Base-by-base conservation (phyloP, 257 asterid genomes). In the Solanum peruvianum region DNA sequence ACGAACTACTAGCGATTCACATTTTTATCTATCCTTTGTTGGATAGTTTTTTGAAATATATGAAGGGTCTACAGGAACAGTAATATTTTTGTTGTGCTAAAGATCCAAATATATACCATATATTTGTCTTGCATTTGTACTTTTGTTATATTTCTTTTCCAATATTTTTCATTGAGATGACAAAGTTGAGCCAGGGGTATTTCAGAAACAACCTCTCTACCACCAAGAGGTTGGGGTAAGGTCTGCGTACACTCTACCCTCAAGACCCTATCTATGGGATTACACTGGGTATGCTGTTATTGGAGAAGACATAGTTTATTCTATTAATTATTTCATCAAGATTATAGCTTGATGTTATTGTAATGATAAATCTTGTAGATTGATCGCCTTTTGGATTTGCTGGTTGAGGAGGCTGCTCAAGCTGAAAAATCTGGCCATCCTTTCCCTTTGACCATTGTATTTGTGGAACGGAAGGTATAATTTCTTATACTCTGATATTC, bases 391-490 rank as follows among this genome's bases (percentile, higher is more conserved):
- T 90, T 96, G 77, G 92, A 89, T 89, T 86, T 95, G 95, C 95
- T 96, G 88, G 98, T 94, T 69, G 98, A 94, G 93, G 96, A 92
- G 85, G 94, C 98, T 89, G 91, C 95, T 88, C 94, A 92, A 70
- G 90, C 98, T 87, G 96, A 95, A 87, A 93, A 85, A 83, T 90
- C 90, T 86, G 93, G 95, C 91, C 96, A 90, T 41, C 87, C 93
- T 33, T 94, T 93, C 89, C 96, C 98, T 87, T 91, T 96, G 95
- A 94, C 98, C 88, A 94, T 96, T 86, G 98, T 96, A 82, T 96
- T 96, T 92, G 98, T 96, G 88, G 98, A 96, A 90, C 92, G 98
- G 67, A 96, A 96, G 98, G 98, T 95, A 90, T 88, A 82, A 52
- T 12, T 52, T 81, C 27, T 18, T 87, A 75, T 62, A 31, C 81